Percentiles rank a stretch among this genome's conserved stretches.
These are phyloP conservation scores for Trichoderma citrinoviride DNA, from an alignment of 2,329 filamentous ascomycete species.

Conservation along the genomic window DNA sequence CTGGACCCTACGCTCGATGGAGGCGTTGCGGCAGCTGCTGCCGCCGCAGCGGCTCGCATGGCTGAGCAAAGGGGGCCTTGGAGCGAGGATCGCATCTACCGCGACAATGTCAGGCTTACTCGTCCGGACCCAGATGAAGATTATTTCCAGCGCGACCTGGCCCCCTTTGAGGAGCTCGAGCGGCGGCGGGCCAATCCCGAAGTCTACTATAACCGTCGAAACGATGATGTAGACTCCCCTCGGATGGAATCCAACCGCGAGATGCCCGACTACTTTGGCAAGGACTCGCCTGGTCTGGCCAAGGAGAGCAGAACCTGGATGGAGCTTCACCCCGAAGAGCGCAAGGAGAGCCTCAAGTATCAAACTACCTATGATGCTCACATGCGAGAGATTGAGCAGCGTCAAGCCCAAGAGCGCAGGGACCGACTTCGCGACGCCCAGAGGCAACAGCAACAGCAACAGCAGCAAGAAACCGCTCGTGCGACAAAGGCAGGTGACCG, in stretches of 20 bases:
- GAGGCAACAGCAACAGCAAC: conserved; percentile 24
- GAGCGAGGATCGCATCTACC: conserved; percentile 27
- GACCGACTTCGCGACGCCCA: conserved; percentile 27
- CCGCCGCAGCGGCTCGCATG: conserved; percentile 43
- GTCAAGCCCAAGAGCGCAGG: conserved; percentile 7
- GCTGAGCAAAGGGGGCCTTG: conserved; percentile 27
- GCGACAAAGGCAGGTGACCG: conserved; percentile 31
- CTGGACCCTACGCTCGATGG: conserved; percentile 34
- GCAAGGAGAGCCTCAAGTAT: conserved; percentile 28
- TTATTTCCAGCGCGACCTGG: conserved; percentile 12
- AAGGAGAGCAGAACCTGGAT: conserved; percentile 31
- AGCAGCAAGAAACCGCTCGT: conserved; percentile 19
- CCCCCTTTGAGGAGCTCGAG: conserved; percentile 16
- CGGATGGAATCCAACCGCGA: neutral
- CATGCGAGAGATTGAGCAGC: neutral
- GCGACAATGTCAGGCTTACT: conserved; percentile 25
- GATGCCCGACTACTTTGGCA: conserved; percentile 9
- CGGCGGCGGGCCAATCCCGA: conserved; percentile 10
- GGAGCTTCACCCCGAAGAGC: conserved; percentile 33
- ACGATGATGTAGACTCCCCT: conserved; percentile 3
- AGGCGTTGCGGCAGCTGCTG: conserved; percentile 48
- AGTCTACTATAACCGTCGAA: conserved; percentile 5
- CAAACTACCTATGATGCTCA: conserved; percentile 29
- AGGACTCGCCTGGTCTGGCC: conserved; percentile 1
- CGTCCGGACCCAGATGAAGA: conserved; percentile 13